Evolutionary conservation across 495 filamentous ascomycete genomes (phyloP), one percentile per base, ranked within the genome.

Genomic region (Penicillium taxi): DNA sequence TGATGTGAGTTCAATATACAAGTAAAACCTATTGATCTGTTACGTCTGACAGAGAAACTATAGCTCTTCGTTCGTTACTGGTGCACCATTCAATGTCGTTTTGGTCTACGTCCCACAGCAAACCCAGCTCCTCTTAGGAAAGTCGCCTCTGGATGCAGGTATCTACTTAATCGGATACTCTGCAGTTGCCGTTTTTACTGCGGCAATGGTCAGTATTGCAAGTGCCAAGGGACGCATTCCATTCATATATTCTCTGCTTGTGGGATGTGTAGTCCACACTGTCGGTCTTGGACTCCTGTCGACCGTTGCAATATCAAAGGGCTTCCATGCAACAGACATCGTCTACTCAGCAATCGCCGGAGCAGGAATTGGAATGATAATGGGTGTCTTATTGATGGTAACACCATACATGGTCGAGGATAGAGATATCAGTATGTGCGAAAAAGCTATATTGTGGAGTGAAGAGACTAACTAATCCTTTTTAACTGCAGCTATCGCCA

Each of bases 91-190:
- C 43, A 70, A 78, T 21, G 33, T 56, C n/a, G 49, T 56, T 6
- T 58, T 80, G 4, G 67, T 81, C 24, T 69, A 73, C 31, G 59
- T 83, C 6, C 76, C 79, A 4, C 69, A 79, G 39, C 68, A 74
- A 28, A 74, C 80, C 21, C 75, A 81, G 38, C 59, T 78, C 17
- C 67, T 79, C 11, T 66, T 75, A 32, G 58, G 52, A 6, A 41
- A 51, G 30, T 64, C 63, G n/a, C 52, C 63, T 14, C 42, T 63
- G 8, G 44, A 45, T n/a, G 48, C 80, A 0, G 81, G 78, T 11
- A 52, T 80, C 11, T 63, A 76, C 20, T 55, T 86, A 18, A 61
- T 81, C 4, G 75, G 75, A 2, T 66, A 70, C 58, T 14, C 55
- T 51, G 28, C 72, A 49, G 21, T 71, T 33, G 53, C 56, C 2